These are phyloP conservation scores for Penicillium sp. DNA, from an alignment of 2,329 filamentous ascomycete species.

Conservation along the genomic window DNA sequence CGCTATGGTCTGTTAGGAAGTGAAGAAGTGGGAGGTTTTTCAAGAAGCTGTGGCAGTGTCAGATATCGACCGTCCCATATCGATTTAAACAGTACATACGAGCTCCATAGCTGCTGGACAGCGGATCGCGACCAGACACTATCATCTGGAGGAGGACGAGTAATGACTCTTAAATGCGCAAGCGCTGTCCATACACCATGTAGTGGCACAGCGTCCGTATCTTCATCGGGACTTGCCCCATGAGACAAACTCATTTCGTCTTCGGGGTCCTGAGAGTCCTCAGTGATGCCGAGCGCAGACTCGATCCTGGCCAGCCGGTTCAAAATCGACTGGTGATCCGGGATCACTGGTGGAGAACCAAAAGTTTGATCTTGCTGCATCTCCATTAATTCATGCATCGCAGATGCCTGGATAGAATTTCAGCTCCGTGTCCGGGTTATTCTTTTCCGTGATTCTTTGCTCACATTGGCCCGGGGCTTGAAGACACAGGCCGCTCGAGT, in stretches of 20 bases:
- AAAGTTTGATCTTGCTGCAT: constrained; percentile 7
- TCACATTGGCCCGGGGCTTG: constrained; percentile 32
- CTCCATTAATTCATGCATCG: constrained; percentile 21
- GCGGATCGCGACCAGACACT: constrained; percentile 24
- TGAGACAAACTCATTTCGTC: neutral
- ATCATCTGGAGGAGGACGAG: constrained; percentile 20
- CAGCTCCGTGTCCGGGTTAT: neutral
- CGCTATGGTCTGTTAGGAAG: constrained; percentile 28
- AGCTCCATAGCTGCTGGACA: constrained; percentile 27
- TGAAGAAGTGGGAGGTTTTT: constrained; percentile 30
- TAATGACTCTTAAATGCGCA: constrained; percentile 24
- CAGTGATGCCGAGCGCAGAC: constrained; percentile 22
- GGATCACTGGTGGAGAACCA: constrained; percentile 1
- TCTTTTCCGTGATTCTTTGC: neutral
- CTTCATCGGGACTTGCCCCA: constrained; percentile 17
- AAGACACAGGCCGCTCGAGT: constrained; percentile 26
- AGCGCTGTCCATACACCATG: constrained; percentile 24
- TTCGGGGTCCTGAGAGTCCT: constrained; percentile 6
- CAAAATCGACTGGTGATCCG: constrained; percentile 22
- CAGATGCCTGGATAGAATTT: constrained; percentile 22
- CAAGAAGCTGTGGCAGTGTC: constrained; percentile 21
- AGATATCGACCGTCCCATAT: neutral
- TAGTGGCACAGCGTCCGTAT: constrained; percentile 9
- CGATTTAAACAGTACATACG: constrained; percentile 19
- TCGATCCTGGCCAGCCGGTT: constrained; percentile 28